Conservation (phyloP, 148 eudicot genomes). For the Beta vulgaris region DNA sequence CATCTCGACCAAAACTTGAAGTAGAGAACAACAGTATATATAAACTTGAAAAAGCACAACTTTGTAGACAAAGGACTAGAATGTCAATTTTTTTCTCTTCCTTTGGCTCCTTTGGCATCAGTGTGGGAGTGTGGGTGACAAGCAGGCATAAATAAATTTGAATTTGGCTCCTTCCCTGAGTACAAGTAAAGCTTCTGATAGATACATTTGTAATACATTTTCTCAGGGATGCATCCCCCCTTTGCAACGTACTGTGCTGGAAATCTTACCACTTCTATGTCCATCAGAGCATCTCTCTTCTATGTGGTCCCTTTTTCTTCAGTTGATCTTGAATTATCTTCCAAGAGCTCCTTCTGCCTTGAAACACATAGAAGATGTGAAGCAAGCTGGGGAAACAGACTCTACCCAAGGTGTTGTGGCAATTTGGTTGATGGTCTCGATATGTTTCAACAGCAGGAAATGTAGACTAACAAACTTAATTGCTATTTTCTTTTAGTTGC, state of each 20-base stretch:
- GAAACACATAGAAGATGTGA: slow-evolving; percentile 43
- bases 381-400: slow-evolving; percentile 27
- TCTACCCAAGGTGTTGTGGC: slow-evolving; percentile 37
- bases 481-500: slow-evolving; percentile 6
- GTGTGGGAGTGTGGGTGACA: neutral
- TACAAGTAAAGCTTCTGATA: slow-evolving; percentile 4
- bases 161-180: neutral
- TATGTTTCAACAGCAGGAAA: neutral
- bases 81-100: neutral
- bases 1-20: neutral
- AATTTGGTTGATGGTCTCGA: slow-evolving; percentile 16
- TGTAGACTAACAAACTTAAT: neutral
- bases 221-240: slow-evolving; percentile 88
- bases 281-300: slow-evolving; percentile 76
- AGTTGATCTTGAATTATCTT: slow-evolving; percentile 58
- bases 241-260: slow-evolving; percentile 74
- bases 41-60: neutral
- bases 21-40: neutral
- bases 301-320: slow-evolving; percentile 77
- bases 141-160: neutral
- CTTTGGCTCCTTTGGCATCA: neutral
- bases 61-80: neutral
- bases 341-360: slow-evolving; percentile 51
- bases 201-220: slow-evolving; percentile 10
- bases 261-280: slow-evolving; percentile 67